Percentiles rank a stretch among this genome's conserved stretches.
Conservation (phyloP, 2,329 filamentous ascomycete species). For the Cladorrhinum sp. region DNA sequence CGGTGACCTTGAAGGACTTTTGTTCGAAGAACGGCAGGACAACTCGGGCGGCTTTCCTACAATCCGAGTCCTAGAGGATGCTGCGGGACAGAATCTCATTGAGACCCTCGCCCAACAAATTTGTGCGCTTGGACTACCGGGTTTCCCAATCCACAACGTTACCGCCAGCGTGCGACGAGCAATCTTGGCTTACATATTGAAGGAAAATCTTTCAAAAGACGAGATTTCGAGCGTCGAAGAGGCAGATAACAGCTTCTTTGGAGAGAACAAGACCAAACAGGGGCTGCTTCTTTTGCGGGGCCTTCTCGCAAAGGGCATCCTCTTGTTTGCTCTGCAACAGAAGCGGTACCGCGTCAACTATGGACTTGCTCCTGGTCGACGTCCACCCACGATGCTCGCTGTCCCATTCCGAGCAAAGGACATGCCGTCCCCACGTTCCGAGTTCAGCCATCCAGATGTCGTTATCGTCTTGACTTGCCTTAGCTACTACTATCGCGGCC, state of each 20-base stretch:
- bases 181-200: no score
- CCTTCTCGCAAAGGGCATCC: conserved; percentile 56
- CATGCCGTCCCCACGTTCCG: conserved; percentile 57
- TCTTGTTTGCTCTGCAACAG: conserved; percentile 56
- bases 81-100: conserved; percentile 44
- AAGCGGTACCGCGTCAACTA: conserved; percentile 69
- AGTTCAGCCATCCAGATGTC: conserved; percentile 67
- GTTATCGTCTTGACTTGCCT: conserved; percentile 63
- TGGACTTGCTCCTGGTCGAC: conserved; percentile 50
- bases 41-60: conserved; percentile 51
- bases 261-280: conserved; percentile 30
- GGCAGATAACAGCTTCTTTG: conserved; percentile 36
- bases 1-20: conserved; percentile 42
- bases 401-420: conserved; percentile 66
- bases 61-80: conserved; percentile 43
- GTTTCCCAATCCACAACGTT: conserved; percentile 44
- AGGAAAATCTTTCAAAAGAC: conserved; percentile 27
- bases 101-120: no score
- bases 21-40: no score
- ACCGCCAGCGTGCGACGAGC: no score
- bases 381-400: conserved; percentile 45
- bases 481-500: conserved; percentile 63
- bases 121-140: no score
- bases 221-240: conserved; percentile 38
- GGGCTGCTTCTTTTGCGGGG: conserved; percentile 59